A percentile compares a stretch with the other conserved stretches of the same genome.
Evolutionary conservation across 208 protist genomes (phyloP).

Genomic region (Acanthamoeba healyi): DNA sequence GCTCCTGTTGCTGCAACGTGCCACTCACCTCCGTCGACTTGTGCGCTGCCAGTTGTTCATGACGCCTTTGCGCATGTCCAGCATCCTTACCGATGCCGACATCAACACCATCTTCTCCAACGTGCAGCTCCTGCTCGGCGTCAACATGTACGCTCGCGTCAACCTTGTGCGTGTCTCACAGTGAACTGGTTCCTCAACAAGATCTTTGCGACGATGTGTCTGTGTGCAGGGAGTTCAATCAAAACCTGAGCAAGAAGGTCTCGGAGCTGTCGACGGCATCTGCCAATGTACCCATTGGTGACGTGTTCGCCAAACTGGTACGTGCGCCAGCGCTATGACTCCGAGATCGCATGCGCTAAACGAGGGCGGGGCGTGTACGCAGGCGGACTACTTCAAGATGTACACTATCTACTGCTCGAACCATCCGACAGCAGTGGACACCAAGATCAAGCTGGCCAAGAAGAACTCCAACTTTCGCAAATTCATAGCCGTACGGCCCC

Average conservation of each 20-base stretch:
- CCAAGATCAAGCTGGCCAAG: constrained; percentile 45
- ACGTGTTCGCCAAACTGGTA: constrained; percentile 6
- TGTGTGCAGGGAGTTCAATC: neutral
- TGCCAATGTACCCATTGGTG: constrained; percentile 2
- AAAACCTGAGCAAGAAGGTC: constrained; percentile 38
- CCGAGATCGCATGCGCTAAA: neutral
- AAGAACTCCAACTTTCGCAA: constrained; percentile 52
- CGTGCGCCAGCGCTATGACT: neutral
- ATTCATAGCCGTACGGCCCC: constrained; percentile 1
- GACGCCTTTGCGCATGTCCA: constrained; percentile 7
- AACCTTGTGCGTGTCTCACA: too few relatives aligned
- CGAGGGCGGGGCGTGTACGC: neutral
- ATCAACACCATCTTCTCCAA: constrained; percentile 63
- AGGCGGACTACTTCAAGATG: constrained; percentile 64
- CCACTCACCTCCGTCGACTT: neutral
- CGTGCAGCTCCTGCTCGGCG: constrained; percentile 51
- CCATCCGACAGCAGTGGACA: constrained; percentile 34
- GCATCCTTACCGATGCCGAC: neutral
- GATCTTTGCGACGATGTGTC: neutral
- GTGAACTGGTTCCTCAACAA: too few relatives aligned
- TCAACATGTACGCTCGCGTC: neutral
- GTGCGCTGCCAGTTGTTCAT: neutral
- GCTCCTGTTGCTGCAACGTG: too few relatives aligned
- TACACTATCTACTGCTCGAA: constrained; percentile 73
- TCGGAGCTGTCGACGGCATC: neutral